A percentile compares a stretch with the other conserved stretches of the same genome.
phyloP scores from a whole-genome alignment of 2,329 filamentous ascomycete genomes.

The Colletotrichum cereale region DNA sequence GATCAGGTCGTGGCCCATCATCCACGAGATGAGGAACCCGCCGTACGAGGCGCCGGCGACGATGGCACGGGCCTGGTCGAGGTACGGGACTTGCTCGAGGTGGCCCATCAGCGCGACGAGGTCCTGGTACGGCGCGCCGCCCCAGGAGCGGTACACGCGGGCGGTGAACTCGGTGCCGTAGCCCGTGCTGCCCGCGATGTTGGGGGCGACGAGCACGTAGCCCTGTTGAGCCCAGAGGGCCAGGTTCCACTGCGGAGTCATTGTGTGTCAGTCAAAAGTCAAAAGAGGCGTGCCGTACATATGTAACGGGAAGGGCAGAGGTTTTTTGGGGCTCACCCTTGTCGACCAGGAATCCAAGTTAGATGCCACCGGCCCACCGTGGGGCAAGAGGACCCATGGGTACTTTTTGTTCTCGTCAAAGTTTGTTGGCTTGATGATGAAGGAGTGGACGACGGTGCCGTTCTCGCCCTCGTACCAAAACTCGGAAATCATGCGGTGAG shows the following conservation, averaged over 20 bases:
- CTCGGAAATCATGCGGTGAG: conserved; percentile 53
- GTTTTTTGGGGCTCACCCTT: conserved; percentile 46
- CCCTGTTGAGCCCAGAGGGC: conserved; percentile 71
- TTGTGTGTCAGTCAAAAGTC: conserved; percentile 10
- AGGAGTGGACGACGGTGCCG: conserved; percentile 53
- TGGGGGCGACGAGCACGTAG: conserved; percentile 70
- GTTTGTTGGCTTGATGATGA: conserved; percentile 53
- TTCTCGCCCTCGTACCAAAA: conserved; percentile 56
- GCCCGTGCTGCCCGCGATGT: conserved; percentile 69
- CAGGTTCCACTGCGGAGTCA: conserved; percentile 60
- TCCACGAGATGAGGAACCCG: conserved; percentile 73
- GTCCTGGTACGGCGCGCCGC: conserved; percentile 66
- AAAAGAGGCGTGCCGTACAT: background rate
- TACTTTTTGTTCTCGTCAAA: conserved; percentile 54
- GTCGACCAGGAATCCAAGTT: conserved; percentile 68
- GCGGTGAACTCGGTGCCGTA: conserved; percentile 60
- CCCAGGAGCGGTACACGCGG: conserved; percentile 64
- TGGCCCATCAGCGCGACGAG: conserved; percentile 65
- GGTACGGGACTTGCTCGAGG: conserved; percentile 63
- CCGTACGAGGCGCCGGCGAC: conserved; percentile 67
- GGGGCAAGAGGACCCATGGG: conserved; percentile 54
- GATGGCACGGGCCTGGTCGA: conserved; percentile 66
- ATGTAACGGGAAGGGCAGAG: background rate
- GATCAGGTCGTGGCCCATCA: conserved; percentile 65
- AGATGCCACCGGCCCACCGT: conserved; percentile 57